Evolutionary conservation across 108 stramenopile species (phyloP), one percentile per base, ranked within the genome.

Genomic region (Nannochloropsis gaditana): DNA sequence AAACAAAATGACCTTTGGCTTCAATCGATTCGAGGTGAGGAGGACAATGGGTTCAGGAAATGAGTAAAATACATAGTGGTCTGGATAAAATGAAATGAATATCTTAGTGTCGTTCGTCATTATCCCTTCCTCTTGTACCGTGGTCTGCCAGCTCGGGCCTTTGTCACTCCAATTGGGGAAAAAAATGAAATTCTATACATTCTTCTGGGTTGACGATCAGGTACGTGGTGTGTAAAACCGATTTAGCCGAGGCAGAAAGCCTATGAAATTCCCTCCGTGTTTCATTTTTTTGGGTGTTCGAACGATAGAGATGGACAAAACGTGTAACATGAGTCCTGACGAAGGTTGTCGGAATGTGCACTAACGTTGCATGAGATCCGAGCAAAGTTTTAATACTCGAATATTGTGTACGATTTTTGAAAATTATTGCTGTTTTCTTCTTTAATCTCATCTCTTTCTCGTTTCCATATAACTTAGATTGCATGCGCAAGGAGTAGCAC

Each of bases 401-500:
- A 31, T 31, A 31, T 31, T 31, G 31, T 31, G 31, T 31, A 31
- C 31, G 31, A 31, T 31, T 31, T 31, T 31, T 31, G 31, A 31
- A 31, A 31, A 31, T 31, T 31, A 31, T 31, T 31, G 31, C 1
- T 31, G 0, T 31, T 31, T 31, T 31, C 31, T 31, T 31, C 59
- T n/a, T 73, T 6, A 2, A 15, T 3, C 47, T 15, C 47, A 10
- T 50, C 47, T 15, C 47, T 50, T 15, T 15, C 47, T 50, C 47
- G 47, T 50, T 50, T 50, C 59, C n/a, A 5, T 31, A 31, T 31
- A 31, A 31, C 31, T 31, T 2, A 73, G 59, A 73, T 73, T 6
- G 59, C 59, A 15, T 73, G 59, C n/a, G 59, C 59, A 73, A 3
- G 59, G 59, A 73, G 59, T n/a, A 73, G 59, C n/a, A n/a, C 59